Base-by-base conservation (phyloP, 2,329 filamentous ascomycete species). In the Calcarisporium arbuscula region DNA sequence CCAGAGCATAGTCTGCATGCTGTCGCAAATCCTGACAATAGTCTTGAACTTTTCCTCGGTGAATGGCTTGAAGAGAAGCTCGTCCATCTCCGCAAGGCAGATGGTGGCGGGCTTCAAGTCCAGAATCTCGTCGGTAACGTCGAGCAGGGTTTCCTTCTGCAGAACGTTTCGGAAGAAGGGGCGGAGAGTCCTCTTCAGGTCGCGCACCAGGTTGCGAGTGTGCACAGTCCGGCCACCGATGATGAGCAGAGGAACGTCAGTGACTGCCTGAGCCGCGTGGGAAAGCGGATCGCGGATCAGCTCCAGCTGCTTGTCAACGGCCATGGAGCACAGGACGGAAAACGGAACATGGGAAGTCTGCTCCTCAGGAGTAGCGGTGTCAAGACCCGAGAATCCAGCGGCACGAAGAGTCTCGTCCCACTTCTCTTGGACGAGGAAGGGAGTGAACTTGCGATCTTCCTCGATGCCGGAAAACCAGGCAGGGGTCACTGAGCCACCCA, bases 311-410 rank as follows among this genome's bases (percentile, higher is more conserved):
- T 28, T 19, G 5, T 35, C 22, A 10, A 39, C 9, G 11, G 34
- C 34, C 8, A 25, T 18, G 9, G 21, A 10, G 2, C 19, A 9
- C 9, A 39, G 19, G 7, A 34, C 18, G 8, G 15, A 32, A 6
- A 19, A 20, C 12, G 26, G 32, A 10, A 9, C 10, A 9, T 10
- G 14, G 14, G 22, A 25, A 9, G 10, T 14, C 22, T 25, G 10
- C 10, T 25, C 10, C 10, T 25, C 10, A 14, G 32, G 23, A 8
- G 31, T 27, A 27, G 35, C 39, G 27, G 22, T 32, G 26, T 44
- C 42, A 8, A 38, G 23, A 5, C 40, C 42, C 1, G 40, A 40
- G 33, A 45, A 45, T 1, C 37, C 43, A 4, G 20, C 30, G n/a
- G 25, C 16, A 5, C 36, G 30, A 17, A 42, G 15, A 8, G 34